Evolutionary conservation across 2,329 filamentous ascomycete species (phyloP).

Genomic region (Epichloe hybrida): DNA sequence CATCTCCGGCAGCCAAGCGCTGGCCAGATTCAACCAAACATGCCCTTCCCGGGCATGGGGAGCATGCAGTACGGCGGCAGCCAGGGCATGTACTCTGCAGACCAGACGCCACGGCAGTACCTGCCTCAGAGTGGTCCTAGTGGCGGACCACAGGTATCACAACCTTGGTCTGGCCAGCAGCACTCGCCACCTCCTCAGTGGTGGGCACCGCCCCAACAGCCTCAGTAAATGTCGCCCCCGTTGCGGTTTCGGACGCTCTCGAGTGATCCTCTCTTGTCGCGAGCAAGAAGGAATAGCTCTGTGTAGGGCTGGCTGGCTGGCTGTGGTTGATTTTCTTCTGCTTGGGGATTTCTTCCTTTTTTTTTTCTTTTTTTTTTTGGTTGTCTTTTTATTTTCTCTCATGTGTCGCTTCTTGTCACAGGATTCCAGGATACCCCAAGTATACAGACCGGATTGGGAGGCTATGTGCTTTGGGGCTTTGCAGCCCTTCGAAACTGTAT

Average conservation of each 20-base stretch:
- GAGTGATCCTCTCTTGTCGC: background rate
- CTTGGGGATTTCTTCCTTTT: background rate
- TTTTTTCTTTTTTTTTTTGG: background rate
- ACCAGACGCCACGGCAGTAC: slow-evolving; percentile 52
- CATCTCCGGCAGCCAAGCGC: slow-evolving; percentile 45
- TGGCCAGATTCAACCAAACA: slow-evolving; percentile 41
- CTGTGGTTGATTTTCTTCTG: background rate
- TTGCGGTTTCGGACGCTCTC: background rate
- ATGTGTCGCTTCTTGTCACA: slow-evolving; percentile 14
- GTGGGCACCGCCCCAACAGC: slow-evolving; percentile 40
- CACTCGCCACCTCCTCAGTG: slow-evolving; percentile 48
- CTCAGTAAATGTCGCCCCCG: slow-evolving; percentile 13
- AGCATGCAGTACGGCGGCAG: slow-evolving; percentile 43
- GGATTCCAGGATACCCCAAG: slow-evolving; percentile 23
- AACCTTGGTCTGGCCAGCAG: slow-evolving; percentile 45
- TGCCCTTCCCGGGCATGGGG: slow-evolving; percentile 52
- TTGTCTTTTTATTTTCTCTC: slow-evolving; percentile 10
- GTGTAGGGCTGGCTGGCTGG: background rate
- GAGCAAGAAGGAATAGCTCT: background rate
- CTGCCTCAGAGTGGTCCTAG: slow-evolving; percentile 47
- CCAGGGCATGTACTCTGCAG: slow-evolving; percentile 46
- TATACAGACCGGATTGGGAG: slow-evolving; percentile 21
- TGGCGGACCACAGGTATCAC: slow-evolving; percentile 34
- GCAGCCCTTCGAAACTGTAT: slow-evolving; percentile 15
- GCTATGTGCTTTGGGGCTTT: slow-evolving; percentile 21